phyloP scores from a whole-genome alignment of 306 rosid genomes.

The Corylus avellana region DNA sequence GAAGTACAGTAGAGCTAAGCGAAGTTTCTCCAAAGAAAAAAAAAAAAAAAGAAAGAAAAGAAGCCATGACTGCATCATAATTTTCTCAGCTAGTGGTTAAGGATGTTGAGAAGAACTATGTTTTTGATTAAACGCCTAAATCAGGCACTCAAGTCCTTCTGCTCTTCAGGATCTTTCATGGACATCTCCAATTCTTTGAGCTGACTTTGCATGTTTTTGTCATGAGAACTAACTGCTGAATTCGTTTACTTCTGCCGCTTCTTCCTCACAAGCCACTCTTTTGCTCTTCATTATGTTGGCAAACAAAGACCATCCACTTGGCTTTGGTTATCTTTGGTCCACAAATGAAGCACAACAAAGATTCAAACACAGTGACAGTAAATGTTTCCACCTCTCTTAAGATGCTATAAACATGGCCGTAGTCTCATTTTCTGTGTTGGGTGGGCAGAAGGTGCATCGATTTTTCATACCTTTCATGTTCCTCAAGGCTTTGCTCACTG shows the following conservation, averaged over 20 bases:
- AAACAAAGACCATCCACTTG: constrained; percentile 35
- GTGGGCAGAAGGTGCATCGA: constrained; percentile 9
- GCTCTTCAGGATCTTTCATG: neutral
- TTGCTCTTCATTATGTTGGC: constrained; percentile 31
- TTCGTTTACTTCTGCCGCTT: constrained; percentile 27
- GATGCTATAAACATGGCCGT: constrained; percentile 19
- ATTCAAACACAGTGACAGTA: constrained; percentile 29
- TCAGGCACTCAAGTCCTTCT: neutral
- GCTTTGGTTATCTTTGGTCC: constrained; percentile 31
- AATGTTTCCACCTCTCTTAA: constrained; percentile 39
- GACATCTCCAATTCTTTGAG: constrained; percentile 2
- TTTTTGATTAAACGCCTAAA: neutral
- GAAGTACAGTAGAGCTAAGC: no score
- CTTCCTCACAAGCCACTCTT: constrained; percentile 28
- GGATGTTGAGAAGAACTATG: constrained; percentile 13
- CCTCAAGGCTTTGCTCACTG: constrained; percentile 34
- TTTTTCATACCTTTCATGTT: constrained; percentile 32
- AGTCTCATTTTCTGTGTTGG: constrained; percentile 23
- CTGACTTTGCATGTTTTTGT: neutral
- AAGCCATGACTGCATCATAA: neutral
- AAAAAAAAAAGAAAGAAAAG: no score
- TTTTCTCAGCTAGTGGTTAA: constrained; percentile 4
- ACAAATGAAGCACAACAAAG: constrained; percentile 34
- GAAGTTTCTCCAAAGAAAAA: no score
- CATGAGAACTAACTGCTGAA: constrained; percentile 9